Evolutionary conservation across 2,329 filamentous ascomycete species (phyloP), one percentile per base, ranked within the genome.

Genomic region (Lasiodiplodia sp.): DNA sequence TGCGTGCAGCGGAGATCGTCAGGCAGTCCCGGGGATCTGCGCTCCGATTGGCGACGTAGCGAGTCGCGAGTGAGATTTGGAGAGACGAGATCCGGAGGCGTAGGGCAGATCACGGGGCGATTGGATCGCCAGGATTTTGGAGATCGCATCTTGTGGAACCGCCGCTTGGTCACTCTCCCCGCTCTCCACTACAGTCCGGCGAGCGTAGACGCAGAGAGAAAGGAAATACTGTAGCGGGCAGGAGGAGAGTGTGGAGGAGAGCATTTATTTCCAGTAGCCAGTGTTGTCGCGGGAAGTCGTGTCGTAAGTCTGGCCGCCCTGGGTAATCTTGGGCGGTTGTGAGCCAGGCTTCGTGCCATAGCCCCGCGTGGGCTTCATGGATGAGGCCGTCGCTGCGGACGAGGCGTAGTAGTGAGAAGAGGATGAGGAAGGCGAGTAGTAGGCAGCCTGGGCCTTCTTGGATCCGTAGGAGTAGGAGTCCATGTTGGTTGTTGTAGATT

Each of bases 261-360:
- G 14, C 5, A 16, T 25, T 62, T 68, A 68, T 4, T 55, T 62
- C 44, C 47, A 53, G 56, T 68, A 68, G 47, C 66, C 66, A 1
- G 55, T 37, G 66, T 68, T 62, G 34, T 52, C 34, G 6, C 44
- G 31, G 2, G 65, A 21, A 16, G 21, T 11, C 1, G 57, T 12
- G 40, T 68, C 67, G 18, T 56, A 11, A 4, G 67, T 64, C 12
- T 37, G 16, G 51, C 67, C 67, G 38, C 40, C 38, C 23, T 68
- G 47, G 34, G n/a, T 34, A 18, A 68, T 51, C n/a, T 25, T 25
- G 8, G 60, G 31, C 28, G 44, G 25, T 18, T 57, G 55, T 16
- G 57, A 53, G 8, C 47, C 57, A 6, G 57, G 67, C 51, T 68
- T 68, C 37, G 57, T 49, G 57, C 67, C 67, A 51, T 68, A 68